A percentile compares a stretch with the other conserved stretches of the same genome.
Conservation (phyloP, 2,329 filamentous ascomycete species). For the Xylariaceae sp. region DNA sequence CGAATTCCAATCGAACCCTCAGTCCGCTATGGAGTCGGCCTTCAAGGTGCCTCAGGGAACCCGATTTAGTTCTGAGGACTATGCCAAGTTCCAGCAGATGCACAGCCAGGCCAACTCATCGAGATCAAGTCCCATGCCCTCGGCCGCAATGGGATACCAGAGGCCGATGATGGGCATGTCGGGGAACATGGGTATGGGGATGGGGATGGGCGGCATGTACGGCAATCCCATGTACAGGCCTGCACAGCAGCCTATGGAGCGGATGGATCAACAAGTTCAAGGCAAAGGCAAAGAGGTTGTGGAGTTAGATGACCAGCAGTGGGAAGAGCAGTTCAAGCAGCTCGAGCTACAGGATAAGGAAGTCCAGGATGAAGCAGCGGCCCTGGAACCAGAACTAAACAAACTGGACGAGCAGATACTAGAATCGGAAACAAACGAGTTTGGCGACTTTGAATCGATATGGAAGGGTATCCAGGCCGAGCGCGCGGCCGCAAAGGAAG, state of each 20-base stretch:
- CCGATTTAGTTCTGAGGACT: slow-evolving; percentile 78
- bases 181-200: slow-evolving; percentile 45
- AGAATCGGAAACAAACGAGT: slow-evolving; percentile 69
- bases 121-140: slow-evolving; percentile 57
- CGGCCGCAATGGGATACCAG: slow-evolving; percentile 39
- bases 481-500: slow-evolving; percentile 64
- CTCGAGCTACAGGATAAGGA: slow-evolving; percentile 48
- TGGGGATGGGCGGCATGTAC: slow-evolving; percentile 49
- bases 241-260: slow-evolving; percentile 36
- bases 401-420: slow-evolving; percentile 67
- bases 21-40: slow-evolving; percentile 67
- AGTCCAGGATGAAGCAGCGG: slow-evolving; percentile 58
- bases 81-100: slow-evolving; percentile 78
- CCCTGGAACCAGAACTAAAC: slow-evolving; percentile 82
- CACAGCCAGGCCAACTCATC: slow-evolving; percentile 50
- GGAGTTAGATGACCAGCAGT: slow-evolving; percentile 88
- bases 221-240: slow-evolving; percentile 50
- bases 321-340: slow-evolving; percentile 94
- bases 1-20: slow-evolving; percentile 43
- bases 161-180: slow-evolving; percentile 57
- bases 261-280: slow-evolving; percentile 33
- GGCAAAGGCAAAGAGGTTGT: slow-evolving; percentile 83
- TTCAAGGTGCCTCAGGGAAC: slow-evolving; percentile 56
- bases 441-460: slow-evolving; percentile 85
- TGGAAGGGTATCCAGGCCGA: slow-evolving; percentile 80